A percentile compares a stretch with the other conserved stretches of the same genome.
Evolutionary conservation across 2,329 filamentous ascomycete genomes (phyloP).

Genomic region (Sporothrix sp.): DNA sequence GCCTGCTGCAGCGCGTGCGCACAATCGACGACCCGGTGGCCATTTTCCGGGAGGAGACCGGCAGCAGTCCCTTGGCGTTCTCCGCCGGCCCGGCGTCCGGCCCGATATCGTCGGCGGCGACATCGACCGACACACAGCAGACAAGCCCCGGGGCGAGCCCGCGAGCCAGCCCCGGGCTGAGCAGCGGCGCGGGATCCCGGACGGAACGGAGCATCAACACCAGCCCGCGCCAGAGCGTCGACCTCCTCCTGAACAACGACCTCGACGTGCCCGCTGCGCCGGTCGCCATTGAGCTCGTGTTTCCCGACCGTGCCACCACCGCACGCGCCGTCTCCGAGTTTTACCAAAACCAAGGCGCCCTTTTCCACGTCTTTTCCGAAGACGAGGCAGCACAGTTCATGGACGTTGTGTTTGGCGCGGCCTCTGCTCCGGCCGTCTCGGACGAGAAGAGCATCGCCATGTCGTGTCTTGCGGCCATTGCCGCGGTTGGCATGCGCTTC

Average conservation of each 20-base stretch:
- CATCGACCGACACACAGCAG: neutral
- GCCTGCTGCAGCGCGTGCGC: conserved; percentile 22
- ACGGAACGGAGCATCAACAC: neutral
- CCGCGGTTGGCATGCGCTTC: conserved; percentile 24
- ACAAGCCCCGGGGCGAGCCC: neutral
- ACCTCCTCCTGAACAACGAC: neutral
- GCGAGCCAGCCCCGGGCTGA: neutral
- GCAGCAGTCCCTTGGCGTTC: neutral
- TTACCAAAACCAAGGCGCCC: conserved; percentile 20
- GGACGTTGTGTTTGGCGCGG: conserved; percentile 16
- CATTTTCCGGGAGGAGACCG: conserved; percentile 7
- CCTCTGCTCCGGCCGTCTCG: neutral
- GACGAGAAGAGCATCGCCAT: conserved; percentile 17
- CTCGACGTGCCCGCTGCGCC: neutral
- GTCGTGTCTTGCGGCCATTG: conserved; percentile 22
- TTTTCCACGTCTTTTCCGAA: conserved; percentile 24
- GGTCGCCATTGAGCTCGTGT: conserved; percentile 15
- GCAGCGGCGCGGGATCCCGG: neutral
- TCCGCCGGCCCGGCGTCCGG: neutral
- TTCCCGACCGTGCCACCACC: conserved; percentile 17
- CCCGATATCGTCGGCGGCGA: neutral
- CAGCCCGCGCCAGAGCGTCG: conserved; percentile 2
- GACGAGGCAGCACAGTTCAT: conserved; percentile 18
- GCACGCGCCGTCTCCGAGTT: conserved; percentile 20
- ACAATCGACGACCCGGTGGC: conserved; percentile 14